Evolutionary conservation across 164 flowering plant species (phyloP), one percentile per base, ranked within the genome.

Genomic region (Sedum album): DNA sequence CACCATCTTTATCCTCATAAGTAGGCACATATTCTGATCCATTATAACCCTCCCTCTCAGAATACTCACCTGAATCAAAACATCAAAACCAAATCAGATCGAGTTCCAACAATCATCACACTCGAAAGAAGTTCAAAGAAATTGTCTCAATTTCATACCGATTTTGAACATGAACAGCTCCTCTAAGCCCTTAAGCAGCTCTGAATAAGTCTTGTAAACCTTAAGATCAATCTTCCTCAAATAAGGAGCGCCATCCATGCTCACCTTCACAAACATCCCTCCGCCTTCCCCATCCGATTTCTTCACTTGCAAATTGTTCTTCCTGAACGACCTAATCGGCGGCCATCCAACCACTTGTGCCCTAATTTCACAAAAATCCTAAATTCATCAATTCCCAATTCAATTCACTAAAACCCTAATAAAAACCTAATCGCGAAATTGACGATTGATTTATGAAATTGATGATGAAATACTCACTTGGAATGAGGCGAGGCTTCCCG

Each of bases 271-370:
- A 70, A 67, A 87, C 65, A 76, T 76, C 51, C 84, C 89, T 0
- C 73, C 68, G 1, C 67, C 76, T 18, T 81, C 83, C 3, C 63
- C 74, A 18, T 84, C 88, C 0, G 63, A 36, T 48, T 77, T 82
- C 82, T 80, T 82, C 25, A 71, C 49, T 53, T 80, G 84, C 60
- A 88, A 62, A 31, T 38, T 76, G 44, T 83, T 86, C 67, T 81
- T 90, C 81, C 90, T 66, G 74, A 77, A 84, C 5, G 93, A 84
- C 69, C 91, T 41, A 21, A 90, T 66, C 39, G 96, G 96, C 48
- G 93, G 96, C 96, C 96, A 90, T n/a, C 96, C 96, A 15, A 88
- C 90, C 0, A 88, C 80, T 76, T 85, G 93, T 60, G 83, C 83
- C 79, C 96, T 89, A 82, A 44, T 44, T 44, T 44, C 38, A 15